These are phyloP conservation scores for Cymbidium sinense DNA, from an alignment of 106 monocot genomes.

Conservation along the genomic window DNA sequence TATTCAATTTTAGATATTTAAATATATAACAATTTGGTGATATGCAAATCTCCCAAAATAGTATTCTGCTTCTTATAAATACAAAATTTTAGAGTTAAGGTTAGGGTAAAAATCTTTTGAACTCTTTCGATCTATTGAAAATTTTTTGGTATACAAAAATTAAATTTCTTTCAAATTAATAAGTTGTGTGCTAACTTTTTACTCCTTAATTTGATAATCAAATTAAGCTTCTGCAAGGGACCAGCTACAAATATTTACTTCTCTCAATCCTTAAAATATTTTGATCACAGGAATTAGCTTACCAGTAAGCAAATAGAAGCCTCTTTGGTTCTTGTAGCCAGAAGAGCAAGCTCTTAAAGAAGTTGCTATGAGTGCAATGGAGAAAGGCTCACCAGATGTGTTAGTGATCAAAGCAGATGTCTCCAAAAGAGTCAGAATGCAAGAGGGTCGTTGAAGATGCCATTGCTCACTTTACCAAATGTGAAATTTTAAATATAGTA, in stretches of 20 bases:
- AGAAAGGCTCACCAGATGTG: conserved; percentile 40
- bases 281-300: conserved; percentile 56
- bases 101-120: no score
- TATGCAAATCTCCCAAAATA: no score
- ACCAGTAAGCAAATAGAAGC: conserved; percentile 69
- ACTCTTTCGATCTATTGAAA: no score
- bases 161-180: no score
- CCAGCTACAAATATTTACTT: neutral
- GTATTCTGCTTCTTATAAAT: no score
- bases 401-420: conserved; percentile 41
- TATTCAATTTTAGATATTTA: no score
- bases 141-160: no score
- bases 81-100: no score
- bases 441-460: conserved; percentile 41
- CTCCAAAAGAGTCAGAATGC: conserved; percentile 25
- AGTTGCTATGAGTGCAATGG: conserved; percentile 32
- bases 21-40: no score
- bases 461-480: conserved; percentile 38
- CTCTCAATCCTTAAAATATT: neutral
- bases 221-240: neutral
- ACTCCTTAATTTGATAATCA: neutral
- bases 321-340: conserved; percentile 49
- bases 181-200: no score
- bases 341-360: conserved; percentile 31
- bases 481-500: conserved; percentile 16